phyloP scores from a whole-genome alignment of 1,284 basidiomycete genomes.

The Takashimella tepidaria region DNA sequence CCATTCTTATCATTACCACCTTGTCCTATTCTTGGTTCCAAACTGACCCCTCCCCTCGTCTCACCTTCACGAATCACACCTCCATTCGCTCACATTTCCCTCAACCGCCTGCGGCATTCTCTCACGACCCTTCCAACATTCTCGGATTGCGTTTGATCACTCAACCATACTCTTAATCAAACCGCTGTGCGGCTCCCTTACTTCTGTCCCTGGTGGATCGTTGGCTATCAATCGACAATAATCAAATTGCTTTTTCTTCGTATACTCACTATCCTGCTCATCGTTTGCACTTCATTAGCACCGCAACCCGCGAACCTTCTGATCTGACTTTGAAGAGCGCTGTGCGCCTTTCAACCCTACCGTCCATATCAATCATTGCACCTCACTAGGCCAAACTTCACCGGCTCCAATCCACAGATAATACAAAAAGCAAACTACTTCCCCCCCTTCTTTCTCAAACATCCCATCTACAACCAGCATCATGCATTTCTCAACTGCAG shows the following conservation, averaged over 20 bases:
- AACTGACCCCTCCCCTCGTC: too few species aligned
- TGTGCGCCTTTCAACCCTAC: too few species aligned
- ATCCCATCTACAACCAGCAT: constrained; percentile 2
- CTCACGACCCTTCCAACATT: too few species aligned
- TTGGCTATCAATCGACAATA: background rate
- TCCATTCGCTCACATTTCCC: too few species aligned
- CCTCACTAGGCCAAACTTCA: constrained; percentile 20
- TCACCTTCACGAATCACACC: too few species aligned
- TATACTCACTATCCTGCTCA: background rate
- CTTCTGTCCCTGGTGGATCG: background rate
- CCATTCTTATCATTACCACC: too few species aligned
- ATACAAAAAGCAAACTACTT: constrained; percentile 1
- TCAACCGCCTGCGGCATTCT: too few species aligned
- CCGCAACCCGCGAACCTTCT: background rate
- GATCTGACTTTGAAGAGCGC: background rate
- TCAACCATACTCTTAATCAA: too few species aligned
- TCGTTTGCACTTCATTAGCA: background rate
- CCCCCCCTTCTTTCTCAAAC: background rate
- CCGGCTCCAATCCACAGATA: constrained; percentile 23
- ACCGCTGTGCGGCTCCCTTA: too few species aligned
- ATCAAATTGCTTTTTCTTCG: background rate
- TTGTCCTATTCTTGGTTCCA: too few species aligned
- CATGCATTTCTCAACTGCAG: constrained; percentile 27
- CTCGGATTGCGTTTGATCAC: too few species aligned
- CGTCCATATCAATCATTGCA: background rate